Conservation (phyloP, 2,329 filamentous ascomycete species). For the Pochonia chlamydosporia region DNA sequence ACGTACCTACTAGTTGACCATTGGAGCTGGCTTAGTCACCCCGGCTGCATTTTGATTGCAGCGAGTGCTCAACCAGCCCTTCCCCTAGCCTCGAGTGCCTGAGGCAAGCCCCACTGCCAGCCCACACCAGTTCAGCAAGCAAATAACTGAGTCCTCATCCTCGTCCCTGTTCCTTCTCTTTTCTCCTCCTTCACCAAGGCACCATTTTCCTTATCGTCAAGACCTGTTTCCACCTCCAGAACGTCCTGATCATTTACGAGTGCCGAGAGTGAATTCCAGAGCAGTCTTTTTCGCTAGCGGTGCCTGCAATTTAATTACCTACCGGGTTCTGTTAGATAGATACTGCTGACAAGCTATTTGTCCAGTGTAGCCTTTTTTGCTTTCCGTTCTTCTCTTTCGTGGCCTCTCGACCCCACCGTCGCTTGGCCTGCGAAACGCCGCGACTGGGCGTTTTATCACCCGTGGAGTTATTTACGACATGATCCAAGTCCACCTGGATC, state of each 20-base stretch:
- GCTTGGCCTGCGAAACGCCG: not conserved
- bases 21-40: not conserved
- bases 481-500: not conserved
- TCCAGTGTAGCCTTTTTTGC: not conserved
- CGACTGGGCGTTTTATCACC: not conserved
- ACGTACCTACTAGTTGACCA: not conserved
- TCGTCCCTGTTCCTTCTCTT: conserved; percentile 16
- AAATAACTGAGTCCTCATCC: conserved; percentile 15
- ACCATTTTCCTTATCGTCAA: conserved; percentile 94
- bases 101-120: conserved; percentile 15
- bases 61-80: not conserved
- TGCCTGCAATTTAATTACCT: conserved; percentile 60
- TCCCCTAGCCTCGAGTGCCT: conserved; percentile 14
- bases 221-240: conserved; percentile 61
- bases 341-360: conserved; percentile 73
- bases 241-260: conserved; percentile 84
- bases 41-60: too few relatives aligned
- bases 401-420: not conserved
- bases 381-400: not conserved
- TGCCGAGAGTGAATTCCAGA: conserved; percentile 69
- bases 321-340: conserved; percentile 97
- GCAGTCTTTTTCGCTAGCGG: conserved; percentile 98
- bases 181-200: conserved; percentile 48
- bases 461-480: conserved; percentile 1
- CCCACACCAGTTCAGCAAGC: conserved; percentile 6